A percentile compares a stretch with the other conserved stretches of the same genome.
phyloP scores from a whole-genome alignment of 140 eudicot species.

The Cichorium intybus region DNA sequence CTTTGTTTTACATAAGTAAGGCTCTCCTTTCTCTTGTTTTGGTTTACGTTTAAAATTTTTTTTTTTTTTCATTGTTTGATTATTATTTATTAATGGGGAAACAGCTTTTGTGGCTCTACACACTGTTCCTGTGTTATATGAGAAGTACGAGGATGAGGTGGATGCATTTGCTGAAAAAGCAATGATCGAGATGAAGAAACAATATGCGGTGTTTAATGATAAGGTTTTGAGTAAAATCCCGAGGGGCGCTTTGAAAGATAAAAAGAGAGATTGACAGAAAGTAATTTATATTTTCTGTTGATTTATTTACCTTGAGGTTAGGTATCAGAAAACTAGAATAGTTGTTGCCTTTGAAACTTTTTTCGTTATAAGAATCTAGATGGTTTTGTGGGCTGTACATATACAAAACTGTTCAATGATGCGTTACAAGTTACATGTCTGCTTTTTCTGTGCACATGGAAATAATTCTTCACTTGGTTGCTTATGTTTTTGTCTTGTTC shows the following conservation, averaged over 20 bases:
- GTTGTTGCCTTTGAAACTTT: too few species aligned
- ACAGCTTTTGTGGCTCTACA: constrained; percentile 75
- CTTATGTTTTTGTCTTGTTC: background rate
- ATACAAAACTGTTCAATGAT: constrained; percentile 10
- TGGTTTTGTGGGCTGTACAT: constrained; percentile 20
- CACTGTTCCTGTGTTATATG: constrained; percentile 79
- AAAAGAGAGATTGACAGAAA: constrained; percentile 64
- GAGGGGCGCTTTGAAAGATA: constrained; percentile 67
- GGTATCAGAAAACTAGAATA: too few species aligned
- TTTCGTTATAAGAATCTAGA: constrained; percentile 16
- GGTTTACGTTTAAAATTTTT: too few species aligned
- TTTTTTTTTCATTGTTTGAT: too few species aligned
- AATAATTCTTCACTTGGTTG: background rate
- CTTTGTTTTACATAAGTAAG: constrained; percentile 84
- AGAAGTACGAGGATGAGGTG: constrained; percentile 78
- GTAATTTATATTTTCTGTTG: too few species aligned
- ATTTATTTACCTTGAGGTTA: too few species aligned
- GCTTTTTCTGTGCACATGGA: background rate
- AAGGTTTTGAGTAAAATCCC: constrained; percentile 86
- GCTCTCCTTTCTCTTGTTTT: too few species aligned
- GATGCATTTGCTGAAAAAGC: constrained; percentile 83
- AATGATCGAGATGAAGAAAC: constrained; percentile 68
- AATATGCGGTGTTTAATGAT: constrained; percentile 74
- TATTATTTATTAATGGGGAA: background rate
- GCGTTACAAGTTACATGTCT: background rate